Evolutionary conservation across 257 asterid species (phyloP).

Genomic region (Fraxinus cuspidata): DNA sequence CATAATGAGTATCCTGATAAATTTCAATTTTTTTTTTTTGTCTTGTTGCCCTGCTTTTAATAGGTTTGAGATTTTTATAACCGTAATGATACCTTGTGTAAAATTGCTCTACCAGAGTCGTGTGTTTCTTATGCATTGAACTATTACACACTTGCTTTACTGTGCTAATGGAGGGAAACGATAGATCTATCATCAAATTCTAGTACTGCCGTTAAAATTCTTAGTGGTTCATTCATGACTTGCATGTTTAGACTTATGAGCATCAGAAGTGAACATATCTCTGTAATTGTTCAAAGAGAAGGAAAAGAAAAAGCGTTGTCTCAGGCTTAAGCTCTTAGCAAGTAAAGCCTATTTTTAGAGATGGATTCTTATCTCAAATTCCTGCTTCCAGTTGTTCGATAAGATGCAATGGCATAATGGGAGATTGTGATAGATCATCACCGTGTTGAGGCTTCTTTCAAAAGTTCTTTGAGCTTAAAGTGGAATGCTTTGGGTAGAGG

Average conservation of each 20-base stretch:
- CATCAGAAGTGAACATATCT: neutral
- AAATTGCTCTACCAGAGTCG: slow-evolving; percentile 1
- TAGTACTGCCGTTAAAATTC: neutral
- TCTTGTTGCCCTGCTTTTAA: slow-evolving; percentile 20
- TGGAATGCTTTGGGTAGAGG: neutral
- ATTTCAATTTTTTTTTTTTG: slow-evolving; percentile 22
- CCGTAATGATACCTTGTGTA: neutral
- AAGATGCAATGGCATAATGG: neutral
- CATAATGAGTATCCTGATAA: slow-evolving; percentile 63
- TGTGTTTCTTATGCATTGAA: slow-evolving; percentile 4
- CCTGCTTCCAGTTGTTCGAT: neutral
- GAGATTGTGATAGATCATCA: neutral
- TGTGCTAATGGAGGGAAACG: neutral
- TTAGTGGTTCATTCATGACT: neutral
- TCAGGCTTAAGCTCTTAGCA: neutral
- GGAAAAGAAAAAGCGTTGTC: neutral
- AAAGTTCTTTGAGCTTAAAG: neutral
- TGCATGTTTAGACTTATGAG: neutral
- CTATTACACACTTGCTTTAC: neutral
- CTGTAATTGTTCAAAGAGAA: neutral
- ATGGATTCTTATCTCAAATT: neutral
- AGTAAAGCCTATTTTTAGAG: neutral
- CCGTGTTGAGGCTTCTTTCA: neutral
- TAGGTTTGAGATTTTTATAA: slow-evolving; percentile 18
- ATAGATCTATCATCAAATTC: neutral